These are phyloP conservation scores for Pyrenochaeta sp. DNA, from an alignment of 2,329 filamentous ascomycete species.

Conservation along the genomic window DNA sequence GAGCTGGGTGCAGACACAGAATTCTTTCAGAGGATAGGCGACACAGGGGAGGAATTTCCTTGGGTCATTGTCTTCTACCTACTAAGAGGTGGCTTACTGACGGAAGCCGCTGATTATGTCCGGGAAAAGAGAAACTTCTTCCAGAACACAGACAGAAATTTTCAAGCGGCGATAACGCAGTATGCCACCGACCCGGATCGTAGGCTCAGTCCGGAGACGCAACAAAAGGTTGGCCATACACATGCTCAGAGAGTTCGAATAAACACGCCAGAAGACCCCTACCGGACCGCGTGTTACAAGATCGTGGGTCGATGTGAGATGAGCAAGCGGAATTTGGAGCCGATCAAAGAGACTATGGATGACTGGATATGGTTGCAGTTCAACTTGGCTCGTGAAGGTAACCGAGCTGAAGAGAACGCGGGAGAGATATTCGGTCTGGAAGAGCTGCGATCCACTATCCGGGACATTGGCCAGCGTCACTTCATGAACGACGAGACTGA, in stretches of 20 bases:
- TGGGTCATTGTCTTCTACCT: conserved; percentile 97
- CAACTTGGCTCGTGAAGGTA: conserved; percentile 68
- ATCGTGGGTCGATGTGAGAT: conserved; percentile 83
- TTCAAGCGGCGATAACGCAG: conserved; percentile 84
- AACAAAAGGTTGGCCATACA: conserved; percentile 88
- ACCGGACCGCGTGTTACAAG: conserved; percentile 97
- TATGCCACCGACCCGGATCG: conserved; percentile 82
- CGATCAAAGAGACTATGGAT: conserved; percentile 67
- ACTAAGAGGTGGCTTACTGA: conserved; percentile 81
- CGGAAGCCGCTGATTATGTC: conserved; percentile 87
- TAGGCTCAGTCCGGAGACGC: conserved; percentile 78
- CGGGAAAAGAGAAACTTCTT: conserved; percentile 83
- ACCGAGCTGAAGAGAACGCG: conserved; percentile 68
- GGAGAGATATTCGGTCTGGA: conserved; percentile 69
- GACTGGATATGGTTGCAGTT: conserved; percentile 76
- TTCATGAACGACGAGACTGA: conserved; percentile 85
- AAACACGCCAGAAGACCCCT: conserved; percentile 89
- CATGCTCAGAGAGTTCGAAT: conserved; percentile 86
- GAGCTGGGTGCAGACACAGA: conserved; percentile 84
- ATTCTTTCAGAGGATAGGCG: conserved; percentile 76
- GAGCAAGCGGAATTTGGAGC: conserved; percentile 63
- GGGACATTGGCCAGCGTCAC: conserved; percentile 88
- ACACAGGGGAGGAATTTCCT: conserved; percentile 75
- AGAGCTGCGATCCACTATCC: conserved; percentile 79
- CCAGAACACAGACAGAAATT: conserved; percentile 88